Evolutionary conservation across 345 rosid species (phyloP).

Genomic region (Salix purpurea): DNA sequence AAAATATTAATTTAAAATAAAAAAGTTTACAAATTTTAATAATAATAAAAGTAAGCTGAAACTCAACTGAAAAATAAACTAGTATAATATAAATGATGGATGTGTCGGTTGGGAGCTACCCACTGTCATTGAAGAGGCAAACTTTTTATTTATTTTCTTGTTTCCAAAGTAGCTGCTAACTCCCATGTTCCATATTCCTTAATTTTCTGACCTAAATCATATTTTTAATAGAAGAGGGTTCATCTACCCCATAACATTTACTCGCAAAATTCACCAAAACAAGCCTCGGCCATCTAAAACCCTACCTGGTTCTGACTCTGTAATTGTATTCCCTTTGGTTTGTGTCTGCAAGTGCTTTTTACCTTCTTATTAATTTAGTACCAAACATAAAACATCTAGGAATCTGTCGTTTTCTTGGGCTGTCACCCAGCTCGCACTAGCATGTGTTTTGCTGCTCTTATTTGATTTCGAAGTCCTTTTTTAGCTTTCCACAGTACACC

Average conservation of each 20-base stretch:
- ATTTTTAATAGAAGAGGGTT: not conserved
- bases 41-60: too few species aligned
- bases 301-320: not conserved
- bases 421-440: constrained; percentile 25
- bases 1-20: too few species aligned
- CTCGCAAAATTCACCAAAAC: not conserved
- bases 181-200: not conserved
- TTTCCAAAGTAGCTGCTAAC: not conserved
- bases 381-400: constrained; percentile 3
- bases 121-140: not conserved
- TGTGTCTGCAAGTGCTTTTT: not conserved
- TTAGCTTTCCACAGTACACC: not conserved
- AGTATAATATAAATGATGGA: not conserved
- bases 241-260: not conserved
- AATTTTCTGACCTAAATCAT: not conserved
- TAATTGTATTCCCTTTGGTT: not conserved
- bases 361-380: not conserved
- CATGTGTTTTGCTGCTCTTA: constrained; percentile 12
- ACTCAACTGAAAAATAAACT: too few species aligned
- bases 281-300: not conserved
- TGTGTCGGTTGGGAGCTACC: not conserved
- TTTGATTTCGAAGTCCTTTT: not conserved
- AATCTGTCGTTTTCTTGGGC: constrained; percentile 26
- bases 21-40: too few species aligned
- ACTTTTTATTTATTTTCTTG: not conserved